phyloP scores from a whole-genome alignment of 495 filamentous ascomycete species.

The Rhypophila decipiens region DNA sequence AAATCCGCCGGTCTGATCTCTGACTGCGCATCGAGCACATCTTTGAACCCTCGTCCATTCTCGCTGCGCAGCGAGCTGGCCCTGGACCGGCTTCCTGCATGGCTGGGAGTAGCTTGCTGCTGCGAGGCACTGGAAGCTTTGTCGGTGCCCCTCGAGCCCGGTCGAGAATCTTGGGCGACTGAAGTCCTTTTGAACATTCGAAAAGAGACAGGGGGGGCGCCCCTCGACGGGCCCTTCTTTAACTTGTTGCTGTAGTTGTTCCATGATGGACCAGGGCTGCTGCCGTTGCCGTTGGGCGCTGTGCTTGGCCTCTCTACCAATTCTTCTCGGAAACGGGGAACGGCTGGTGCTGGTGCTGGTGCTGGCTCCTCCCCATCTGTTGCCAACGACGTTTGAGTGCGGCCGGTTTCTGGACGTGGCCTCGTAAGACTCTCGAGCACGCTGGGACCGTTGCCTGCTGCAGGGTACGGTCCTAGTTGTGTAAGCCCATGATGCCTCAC shows the following conservation, averaged over 20 bases:
- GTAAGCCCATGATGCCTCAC: conserved; percentile 12
- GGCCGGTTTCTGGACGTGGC: conserved; percentile 12
- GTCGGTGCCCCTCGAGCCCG: conserved; percentile 8
- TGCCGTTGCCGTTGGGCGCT: conserved; percentile 21
- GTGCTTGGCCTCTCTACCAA: conserved; percentile 30
- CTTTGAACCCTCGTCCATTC: conserved; percentile 28
- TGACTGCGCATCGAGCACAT: conserved; percentile 47
- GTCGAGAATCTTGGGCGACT: conserved; percentile 5
- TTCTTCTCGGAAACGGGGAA: conserved; percentile 21
- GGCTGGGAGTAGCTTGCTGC: conserved; percentile 13
- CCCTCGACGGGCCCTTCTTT: conserved; percentile 9
- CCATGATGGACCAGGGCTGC: conserved; percentile 6
- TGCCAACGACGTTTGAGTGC: conserved; percentile 18
- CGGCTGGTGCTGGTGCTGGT: conserved; percentile 22
- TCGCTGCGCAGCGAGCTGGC: conserved; percentile 18
- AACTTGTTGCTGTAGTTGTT: conserved; percentile 2
- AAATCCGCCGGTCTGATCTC: conserved; percentile 40
- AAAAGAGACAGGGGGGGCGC: conserved; percentile 23
- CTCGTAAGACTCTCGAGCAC: conserved; percentile 23
- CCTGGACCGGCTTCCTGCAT: conserved; percentile 9
- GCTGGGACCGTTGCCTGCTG: conserved; percentile 22
- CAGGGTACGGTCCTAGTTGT: conserved; percentile 27
- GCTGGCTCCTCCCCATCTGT: conserved; percentile 2
- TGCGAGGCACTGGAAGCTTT: too few relatives aligned
- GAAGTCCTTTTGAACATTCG: conserved; percentile 8